These are phyloP conservation scores for Dictyostelium firmibasis DNA, from an alignment of 78 protist genomes.

Conservation along the genomic window DNA sequence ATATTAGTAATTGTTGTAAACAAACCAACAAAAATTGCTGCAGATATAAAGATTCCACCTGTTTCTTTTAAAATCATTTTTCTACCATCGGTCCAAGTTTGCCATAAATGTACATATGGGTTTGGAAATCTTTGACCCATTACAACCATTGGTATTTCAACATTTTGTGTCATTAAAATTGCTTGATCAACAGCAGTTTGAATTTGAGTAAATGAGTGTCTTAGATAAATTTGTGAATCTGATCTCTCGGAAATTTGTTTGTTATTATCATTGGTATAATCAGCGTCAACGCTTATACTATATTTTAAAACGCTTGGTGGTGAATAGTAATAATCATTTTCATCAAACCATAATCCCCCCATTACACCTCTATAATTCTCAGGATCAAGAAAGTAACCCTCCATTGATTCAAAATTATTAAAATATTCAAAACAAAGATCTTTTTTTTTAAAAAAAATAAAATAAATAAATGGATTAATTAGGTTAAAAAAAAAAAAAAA, in stretches of 20 bases:
- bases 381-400: background rate
- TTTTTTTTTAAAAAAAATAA: background rate
- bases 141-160: background rate
- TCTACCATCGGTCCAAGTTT: constrained; percentile 8
- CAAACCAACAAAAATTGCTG: background rate
- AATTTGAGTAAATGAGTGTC: background rate
- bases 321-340: background rate
- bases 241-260: background rate
- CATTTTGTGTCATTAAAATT: background rate
- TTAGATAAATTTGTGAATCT: background rate
- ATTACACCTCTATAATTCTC: background rate
- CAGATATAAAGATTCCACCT: constrained; percentile 34
- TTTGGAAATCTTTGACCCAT: constrained; percentile 18
- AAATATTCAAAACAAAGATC: background rate
- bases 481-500: background rate
- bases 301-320: background rate
- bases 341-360: constrained; percentile 18
- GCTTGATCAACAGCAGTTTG: constrained; percentile 42
- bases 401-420: background rate
- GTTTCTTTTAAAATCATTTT: background rate
- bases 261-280: background rate
- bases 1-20: constrained; percentile 3
- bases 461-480: background rate
- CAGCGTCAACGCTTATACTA: background rate
- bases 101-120: constrained; percentile 7